Base-by-base conservation (phyloP, 176 grass and related monocot genomes). In the Oropetium thomaeum region DNA sequence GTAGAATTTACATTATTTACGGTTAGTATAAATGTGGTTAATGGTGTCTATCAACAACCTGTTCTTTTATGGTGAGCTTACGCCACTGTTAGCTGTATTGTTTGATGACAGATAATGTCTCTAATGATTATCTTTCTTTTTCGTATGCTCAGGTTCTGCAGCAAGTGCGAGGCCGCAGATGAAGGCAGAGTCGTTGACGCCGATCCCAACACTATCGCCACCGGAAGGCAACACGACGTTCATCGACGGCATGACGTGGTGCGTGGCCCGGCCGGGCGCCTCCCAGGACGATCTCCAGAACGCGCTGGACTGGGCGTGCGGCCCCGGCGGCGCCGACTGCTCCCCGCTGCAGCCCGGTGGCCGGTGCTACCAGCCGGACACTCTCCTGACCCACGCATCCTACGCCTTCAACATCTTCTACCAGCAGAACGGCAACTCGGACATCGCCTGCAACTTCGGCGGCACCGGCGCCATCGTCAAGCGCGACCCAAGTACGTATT, bases 381-480 rank as follows among this genome's bases (percentile, higher is more conserved):
- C 91, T 1, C 86, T 98, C 29, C 86, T 98, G 45, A 81, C 85
- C 13, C 95, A 98, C 37, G 91, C 91, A 55, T 98, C 95, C 33
- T 98, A 83, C 75, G 96, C 89, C 70, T 98, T 98, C 89, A 98
- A 98, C 81, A 86, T 77, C 89, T 94, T 94, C 87, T 98, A 98
- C 75, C 96, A 98, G 91, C 91, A 98, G 84, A 98, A 94, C 44
- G 96, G 96, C 58, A 98, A 94, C 34, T 35, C 34, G 4, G 5
- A 35, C 34, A 35, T 35, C 34, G 34, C 34, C 34, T 35, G 34
- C 34, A 35, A 35, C 34, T 35, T 35, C 34, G 34, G 34, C 34
- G 34, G 34, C 5, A 5, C 34, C 34, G 34, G 34, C 34, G 34
- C 34, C 34, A 5, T 35, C 34, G 34, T 35, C 34, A 35, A 35